These are phyloP conservation scores for Daldinia decipiens DNA, from an alignment of 495 filamentous ascomycete genomes.

Conservation along the genomic window DNA sequence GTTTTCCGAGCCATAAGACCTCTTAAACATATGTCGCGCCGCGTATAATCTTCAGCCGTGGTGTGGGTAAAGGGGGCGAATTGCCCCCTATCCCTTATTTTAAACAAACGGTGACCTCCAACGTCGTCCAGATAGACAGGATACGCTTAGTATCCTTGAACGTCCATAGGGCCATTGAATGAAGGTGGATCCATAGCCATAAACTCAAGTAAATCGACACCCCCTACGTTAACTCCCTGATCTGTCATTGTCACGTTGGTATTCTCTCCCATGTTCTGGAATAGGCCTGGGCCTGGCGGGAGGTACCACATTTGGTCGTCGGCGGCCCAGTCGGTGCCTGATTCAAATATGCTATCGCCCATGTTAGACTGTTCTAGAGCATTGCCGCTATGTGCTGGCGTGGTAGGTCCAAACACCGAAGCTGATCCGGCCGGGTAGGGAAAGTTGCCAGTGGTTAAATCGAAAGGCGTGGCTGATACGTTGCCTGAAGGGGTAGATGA, in stretches of 20 bases:
- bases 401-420: slow-evolving; percentile 58
- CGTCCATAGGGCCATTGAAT: slow-evolving; percentile 52
- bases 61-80: background rate
- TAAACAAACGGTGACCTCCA: background rate
- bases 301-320: slow-evolving; percentile 68
- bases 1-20: background rate
- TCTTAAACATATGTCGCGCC: background rate
- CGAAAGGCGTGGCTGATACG: slow-evolving; percentile 66
- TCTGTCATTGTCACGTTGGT: slow-evolving; percentile 65
- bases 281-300: slow-evolving; percentile 63
- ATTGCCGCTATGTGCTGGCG: slow-evolving; percentile 53
- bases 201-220: slow-evolving; percentile 66
- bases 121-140: slow-evolving; percentile 12
- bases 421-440: slow-evolving; percentile 59
- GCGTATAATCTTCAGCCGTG: background rate
- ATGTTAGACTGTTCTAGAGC: slow-evolving; percentile 43
- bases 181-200: slow-evolving; percentile 64
- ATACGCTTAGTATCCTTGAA: slow-evolving; percentile 40
- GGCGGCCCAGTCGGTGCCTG: slow-evolving; percentile 55
- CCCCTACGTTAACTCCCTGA: slow-evolving; percentile 67
- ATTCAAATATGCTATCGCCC: slow-evolving; percentile 49
- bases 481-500: slow-evolving; percentile 59
- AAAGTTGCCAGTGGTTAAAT: slow-evolving; percentile 58
- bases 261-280: slow-evolving; percentile 63
- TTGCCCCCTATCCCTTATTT: background rate